Conservation (phyloP, 345 rosid genomes). For the Murraya paniculata region DNA sequence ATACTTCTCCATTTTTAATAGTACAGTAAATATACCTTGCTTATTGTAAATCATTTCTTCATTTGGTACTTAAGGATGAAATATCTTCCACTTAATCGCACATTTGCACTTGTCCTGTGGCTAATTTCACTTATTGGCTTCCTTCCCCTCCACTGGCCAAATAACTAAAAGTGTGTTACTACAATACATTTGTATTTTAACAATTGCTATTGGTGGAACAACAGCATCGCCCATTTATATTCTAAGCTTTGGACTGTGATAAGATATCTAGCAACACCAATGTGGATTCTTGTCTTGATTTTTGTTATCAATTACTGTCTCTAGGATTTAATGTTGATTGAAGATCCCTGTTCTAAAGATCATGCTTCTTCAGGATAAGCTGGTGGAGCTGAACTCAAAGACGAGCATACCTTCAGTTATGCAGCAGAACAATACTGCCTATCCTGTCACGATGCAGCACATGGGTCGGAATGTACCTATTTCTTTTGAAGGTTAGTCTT, state of each 20-base stretch:
- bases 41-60: neutral
- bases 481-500: conserved; percentile 52
- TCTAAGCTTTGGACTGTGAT: neutral
- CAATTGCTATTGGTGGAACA: neutral
- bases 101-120: neutral
- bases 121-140: neutral
- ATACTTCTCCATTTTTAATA: neutral
- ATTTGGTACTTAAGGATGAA: neutral
- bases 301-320: conserved; percentile 33
- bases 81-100: neutral
- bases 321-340: conserved; percentile 40
- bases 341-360: conserved; percentile 46
- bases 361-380: conserved; percentile 67
- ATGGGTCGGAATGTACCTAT: conserved; percentile 40
- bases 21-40: neutral
- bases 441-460: conserved; percentile 46
- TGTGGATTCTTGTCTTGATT: conserved; percentile 24
- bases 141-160: neutral
- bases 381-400: conserved; percentile 55
- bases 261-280: neutral
- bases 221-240: neutral
- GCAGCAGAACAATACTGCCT: conserved; percentile 45
- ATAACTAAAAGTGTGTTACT: neutral
- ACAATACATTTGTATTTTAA: neutral
- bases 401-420: conserved; percentile 42